phyloP scores from a whole-genome alignment of 768 basidiomycete genomes.

The Mycena maculata region DNA sequence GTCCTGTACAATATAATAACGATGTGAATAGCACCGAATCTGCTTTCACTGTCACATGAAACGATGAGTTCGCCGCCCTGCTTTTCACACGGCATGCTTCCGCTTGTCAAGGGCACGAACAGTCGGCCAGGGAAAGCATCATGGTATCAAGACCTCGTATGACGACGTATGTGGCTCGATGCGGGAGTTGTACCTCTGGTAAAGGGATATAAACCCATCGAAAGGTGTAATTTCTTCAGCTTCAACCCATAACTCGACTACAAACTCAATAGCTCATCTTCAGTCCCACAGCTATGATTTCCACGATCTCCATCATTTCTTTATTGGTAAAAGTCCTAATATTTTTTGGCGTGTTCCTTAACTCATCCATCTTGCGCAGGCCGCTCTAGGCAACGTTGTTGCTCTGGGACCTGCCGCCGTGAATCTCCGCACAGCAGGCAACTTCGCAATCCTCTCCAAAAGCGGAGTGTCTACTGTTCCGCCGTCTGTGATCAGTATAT shows the following conservation, averaged over 20 bases:
- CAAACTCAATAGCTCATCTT: too few species aligned
- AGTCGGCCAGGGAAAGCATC: background rate
- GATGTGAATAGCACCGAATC: too few species aligned
- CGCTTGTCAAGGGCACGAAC: background rate
- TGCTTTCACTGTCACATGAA: background rate
- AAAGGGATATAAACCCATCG: background rate
- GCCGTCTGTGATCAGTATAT: background rate
- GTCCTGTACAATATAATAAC: too few species aligned
- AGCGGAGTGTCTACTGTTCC: background rate
- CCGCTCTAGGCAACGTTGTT: background rate
- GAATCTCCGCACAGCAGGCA: background rate
- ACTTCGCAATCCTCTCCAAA: conserved; percentile 1
- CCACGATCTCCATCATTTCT: background rate
- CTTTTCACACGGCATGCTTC: background rate
- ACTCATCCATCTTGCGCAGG: background rate
- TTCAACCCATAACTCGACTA: background rate
- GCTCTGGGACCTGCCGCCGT: conserved; percentile 7
- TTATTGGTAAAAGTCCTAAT: background rate
- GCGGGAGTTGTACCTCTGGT: background rate
- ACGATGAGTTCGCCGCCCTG: background rate
- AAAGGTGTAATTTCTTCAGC: background rate
- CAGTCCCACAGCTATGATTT: background rate
- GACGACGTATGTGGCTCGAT: background rate
- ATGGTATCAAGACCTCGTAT: background rate
- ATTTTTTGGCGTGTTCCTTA: background rate